These are phyloP conservation scores for Stylosanthes scabra DNA, from an alignment of 331 rosid species.

Conservation along the genomic window DNA sequence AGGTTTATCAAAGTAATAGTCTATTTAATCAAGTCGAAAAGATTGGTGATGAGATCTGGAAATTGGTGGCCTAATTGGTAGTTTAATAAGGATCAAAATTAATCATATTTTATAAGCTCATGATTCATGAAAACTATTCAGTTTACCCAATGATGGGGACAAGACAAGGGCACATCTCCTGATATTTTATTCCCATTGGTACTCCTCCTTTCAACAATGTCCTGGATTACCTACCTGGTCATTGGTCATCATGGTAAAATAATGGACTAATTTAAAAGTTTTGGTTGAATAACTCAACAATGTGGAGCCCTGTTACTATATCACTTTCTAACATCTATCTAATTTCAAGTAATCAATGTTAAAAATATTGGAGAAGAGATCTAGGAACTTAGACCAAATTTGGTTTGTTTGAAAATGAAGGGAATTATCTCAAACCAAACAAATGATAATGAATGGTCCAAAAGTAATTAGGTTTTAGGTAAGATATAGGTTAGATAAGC, in stretches of 20 bases:
- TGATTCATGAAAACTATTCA: background rate
- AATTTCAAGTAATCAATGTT: slow-evolving; percentile 26
- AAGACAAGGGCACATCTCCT: background rate
- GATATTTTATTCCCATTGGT: slow-evolving; percentile 15
- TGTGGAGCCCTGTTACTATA: background rate
- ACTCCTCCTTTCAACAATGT: slow-evolving; percentile 29
- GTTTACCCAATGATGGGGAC: slow-evolving; percentile 35
- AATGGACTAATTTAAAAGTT: slow-evolving; percentile 25
- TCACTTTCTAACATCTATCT: slow-evolving; percentile 27
- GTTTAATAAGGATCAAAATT: too few species aligned
- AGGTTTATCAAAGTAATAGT: too few species aligned
- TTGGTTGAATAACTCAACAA: slow-evolving; percentile 30
- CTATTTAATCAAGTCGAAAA: too few species aligned
- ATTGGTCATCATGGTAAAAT: slow-evolving; percentile 33
- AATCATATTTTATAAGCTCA: slow-evolving; percentile 12
- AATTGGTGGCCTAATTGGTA: too few species aligned
- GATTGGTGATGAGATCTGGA: too few species aligned
- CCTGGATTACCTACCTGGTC: slow-evolving; percentile 35
- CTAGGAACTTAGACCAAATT: slow-evolving; percentile 20
- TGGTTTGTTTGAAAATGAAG: slow-evolving; percentile 19
- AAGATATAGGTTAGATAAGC: background rate
- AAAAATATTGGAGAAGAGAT: slow-evolving; percentile 18
- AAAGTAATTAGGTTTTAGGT: background rate
- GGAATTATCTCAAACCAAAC: slow-evolving; percentile 17
- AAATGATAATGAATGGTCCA: background rate